Evolutionary conservation across 805 yeast genomes (phyloP).

Genomic region (Ogataea wickerhamii): DNA sequence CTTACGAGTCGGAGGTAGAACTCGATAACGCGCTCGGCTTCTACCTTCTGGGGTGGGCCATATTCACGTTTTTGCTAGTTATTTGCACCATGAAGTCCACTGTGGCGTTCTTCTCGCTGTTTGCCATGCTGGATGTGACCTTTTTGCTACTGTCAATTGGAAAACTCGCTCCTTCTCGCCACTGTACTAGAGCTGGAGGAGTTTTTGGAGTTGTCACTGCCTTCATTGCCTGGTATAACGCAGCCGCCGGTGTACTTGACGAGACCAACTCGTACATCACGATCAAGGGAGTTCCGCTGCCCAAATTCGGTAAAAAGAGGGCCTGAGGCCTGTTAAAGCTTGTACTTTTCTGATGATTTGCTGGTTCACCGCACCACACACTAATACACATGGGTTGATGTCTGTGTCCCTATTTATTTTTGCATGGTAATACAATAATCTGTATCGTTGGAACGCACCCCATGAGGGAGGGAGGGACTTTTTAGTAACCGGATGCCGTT

Average conservation of each 20-base stretch:
- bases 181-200: conserved; percentile 54
- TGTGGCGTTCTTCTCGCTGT: conserved; percentile 48
- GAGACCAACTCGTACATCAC: conserved; percentile 59
- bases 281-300: conserved; percentile 30
- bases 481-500: no score
- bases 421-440: no score
- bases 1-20: conserved; percentile 42
- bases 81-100: conserved; percentile 57
- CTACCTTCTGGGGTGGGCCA: conserved; percentile 58
- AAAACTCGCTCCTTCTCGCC: conserved; percentile 41
- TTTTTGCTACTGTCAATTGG: conserved; percentile 51
- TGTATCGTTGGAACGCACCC: no score
- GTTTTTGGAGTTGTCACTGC: conserved; percentile 60
- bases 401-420: no score
- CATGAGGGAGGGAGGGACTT: no score
- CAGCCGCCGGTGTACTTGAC: conserved; percentile 66
- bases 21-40: conserved; percentile 53
- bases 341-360: no score
- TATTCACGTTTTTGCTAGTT: conserved; percentile 57
- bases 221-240: conserved; percentile 65
- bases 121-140: conserved; percentile 51
- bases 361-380: no score
- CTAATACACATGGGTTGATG: no score
- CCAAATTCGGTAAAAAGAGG: conserved; percentile 24
- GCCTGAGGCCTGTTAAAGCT: no score